phyloP scores from a whole-genome alignment of 2,329 filamentous ascomycete species.

The Fusarium falciforme region DNA sequence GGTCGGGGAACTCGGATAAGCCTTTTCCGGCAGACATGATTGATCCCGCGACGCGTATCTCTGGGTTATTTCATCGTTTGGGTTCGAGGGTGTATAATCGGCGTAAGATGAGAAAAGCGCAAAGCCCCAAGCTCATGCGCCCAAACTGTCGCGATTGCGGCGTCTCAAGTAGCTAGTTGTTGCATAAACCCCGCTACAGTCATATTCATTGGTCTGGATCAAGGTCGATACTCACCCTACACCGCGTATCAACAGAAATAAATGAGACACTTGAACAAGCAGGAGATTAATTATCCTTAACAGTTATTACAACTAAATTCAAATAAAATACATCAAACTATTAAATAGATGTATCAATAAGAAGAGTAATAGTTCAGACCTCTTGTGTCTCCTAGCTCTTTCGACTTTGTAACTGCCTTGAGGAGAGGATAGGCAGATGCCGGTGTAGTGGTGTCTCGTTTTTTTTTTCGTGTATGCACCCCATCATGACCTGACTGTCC shows the following conservation, averaged over 20 bases:
- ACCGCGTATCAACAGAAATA: neutral
- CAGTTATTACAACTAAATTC: neutral
- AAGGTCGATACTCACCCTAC: constrained; percentile 8
- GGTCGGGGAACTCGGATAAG: constrained; percentile 73
- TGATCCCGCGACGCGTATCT: neutral
- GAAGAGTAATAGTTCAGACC: neutral
- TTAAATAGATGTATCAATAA: no score
- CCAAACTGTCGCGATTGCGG: constrained; percentile 16
- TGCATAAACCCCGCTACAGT: constrained; percentile 33
- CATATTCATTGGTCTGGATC: constrained; percentile 6
- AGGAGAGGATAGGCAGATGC: neutral
- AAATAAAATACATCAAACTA: neutral
- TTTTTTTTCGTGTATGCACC: neutral
- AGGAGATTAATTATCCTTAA: neutral
- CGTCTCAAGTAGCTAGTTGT: constrained; percentile 19
- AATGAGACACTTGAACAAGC: neutral
- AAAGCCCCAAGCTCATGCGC: neutral
- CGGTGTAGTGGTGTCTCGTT: neutral
- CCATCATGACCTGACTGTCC: neutral
- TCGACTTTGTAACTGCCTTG: neutral
- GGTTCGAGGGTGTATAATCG: neutral
- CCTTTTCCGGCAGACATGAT: constrained; percentile 63
- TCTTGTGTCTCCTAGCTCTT: neutral
- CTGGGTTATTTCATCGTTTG: constrained; percentile 25
- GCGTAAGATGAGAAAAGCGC: neutral